phyloP scores from a whole-genome alignment of 73 alveolate species.

The Diophrys appendiculata region DNA sequence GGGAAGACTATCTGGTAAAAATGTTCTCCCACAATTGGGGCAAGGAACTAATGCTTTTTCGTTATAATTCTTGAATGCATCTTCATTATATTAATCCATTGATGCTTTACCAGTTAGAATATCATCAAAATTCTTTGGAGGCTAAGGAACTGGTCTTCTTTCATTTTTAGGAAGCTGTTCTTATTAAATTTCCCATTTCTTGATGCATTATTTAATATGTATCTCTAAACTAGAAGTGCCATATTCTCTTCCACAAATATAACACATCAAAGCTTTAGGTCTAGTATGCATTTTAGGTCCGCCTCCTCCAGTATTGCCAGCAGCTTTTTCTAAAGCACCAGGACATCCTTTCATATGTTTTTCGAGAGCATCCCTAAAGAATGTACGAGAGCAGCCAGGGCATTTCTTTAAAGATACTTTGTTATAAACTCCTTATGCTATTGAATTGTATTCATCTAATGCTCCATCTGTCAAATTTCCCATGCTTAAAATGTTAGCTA shows the following conservation, averaged over 20 bases:
- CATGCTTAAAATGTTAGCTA: constrained; percentile 64
- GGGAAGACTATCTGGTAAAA: constrained; percentile 75
- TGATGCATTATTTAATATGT: constrained; percentile 81
- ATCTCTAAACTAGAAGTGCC: constrained; percentile 82
- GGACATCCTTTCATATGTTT: constrained; percentile 73
- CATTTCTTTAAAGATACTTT: constrained; percentile 77
- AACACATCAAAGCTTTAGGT: constrained; percentile 58
- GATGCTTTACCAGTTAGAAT: constrained; percentile 7
- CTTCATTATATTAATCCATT: constrained; percentile 25
- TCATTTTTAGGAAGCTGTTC: constrained; percentile 37
- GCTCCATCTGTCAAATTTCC: constrained; percentile 5
- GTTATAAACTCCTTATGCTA: constrained; percentile 75
- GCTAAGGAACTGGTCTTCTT: constrained; percentile 83
- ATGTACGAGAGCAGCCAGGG: constrained; percentile 82
- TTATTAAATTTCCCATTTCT: constrained; percentile 79
- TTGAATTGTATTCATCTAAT: constrained; percentile 65
- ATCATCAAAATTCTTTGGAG: constrained; percentile 67
- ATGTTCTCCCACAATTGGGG: constrained; percentile 79
- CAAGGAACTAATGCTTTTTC: constrained; percentile 75
- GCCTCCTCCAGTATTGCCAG: too few species aligned
- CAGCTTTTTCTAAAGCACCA: too few species aligned
- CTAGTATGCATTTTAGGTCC: too few species aligned
- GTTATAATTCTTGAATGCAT: constrained; percentile 30
- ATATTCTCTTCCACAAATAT: constrained; percentile 79
- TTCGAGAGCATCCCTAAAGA: constrained; percentile 73